Base-by-base conservation (phyloP, 2,329 filamentous ascomycete species). In the Fusarium papillatum region DNA sequence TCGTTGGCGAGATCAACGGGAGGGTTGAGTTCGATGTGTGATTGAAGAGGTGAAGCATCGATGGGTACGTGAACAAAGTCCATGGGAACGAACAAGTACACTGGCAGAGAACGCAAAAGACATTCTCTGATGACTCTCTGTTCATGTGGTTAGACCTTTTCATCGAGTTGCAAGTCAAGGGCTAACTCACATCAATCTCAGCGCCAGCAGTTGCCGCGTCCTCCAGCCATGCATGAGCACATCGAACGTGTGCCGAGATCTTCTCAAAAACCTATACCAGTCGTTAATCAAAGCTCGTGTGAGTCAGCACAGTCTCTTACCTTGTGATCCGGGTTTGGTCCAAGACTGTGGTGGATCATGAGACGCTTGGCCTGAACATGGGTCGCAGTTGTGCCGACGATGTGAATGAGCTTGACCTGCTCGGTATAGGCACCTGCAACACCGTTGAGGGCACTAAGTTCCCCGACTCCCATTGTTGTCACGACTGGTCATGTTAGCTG, bases 21-120 rank as follows among this genome's bases (percentile, higher is more conserved):
- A 24, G 4, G 19, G 17, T 34, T 34, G 2, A 60, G 3, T 7
- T 72, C 29, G 6, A 72, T 69, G 3, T 43, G 66, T 11, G 38
- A 26, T 31, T 16, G 34, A n/a, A 69, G 57, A 5, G 38, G 39
- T 19, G 66, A 62, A 11, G 43, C 38, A 7, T 46, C 38, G 8
- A 72, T 38, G 1, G n/a, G 57, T 19, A 17, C 24, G 10, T 72
- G 70, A 14, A 72, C 70, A 39, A 72, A 66, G n/a, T 72, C 70
- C 70, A 72, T 72, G 7, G 70, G 70, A 19, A 72, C 66, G 39
- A 72, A 72, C 9, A 72, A 22, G 8, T 72, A 72, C 2, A 72
- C 70, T 4, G 70, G 70, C 1, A 72, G 34, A 5, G 70, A 72
- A 9, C 38, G 22, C 2, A 72, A 9, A 11, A 69, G n/a, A 11